phyloP scores from a whole-genome alignment of 1,284 basidiomycete species.

The Polyporus tsugae region DNA sequence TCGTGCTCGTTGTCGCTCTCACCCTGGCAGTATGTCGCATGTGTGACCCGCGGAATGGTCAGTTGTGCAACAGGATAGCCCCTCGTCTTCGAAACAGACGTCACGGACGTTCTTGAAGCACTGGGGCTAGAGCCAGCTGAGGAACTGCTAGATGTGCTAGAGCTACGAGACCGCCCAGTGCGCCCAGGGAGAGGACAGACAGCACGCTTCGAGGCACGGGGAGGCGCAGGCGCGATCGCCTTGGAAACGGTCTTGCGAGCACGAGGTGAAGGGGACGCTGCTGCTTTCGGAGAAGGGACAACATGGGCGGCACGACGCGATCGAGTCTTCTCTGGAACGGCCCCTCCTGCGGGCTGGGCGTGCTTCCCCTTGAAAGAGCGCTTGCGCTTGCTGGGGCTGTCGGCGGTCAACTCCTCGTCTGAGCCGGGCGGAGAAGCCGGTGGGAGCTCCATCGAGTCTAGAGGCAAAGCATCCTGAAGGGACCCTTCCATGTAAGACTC shows the following conservation, averaged over 20 bases:
- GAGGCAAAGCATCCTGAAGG: not conserved
- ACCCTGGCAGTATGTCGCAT: constrained; percentile 7
- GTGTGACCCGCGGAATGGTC: constrained; percentile 5
- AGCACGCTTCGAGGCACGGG: constrained; percentile 4
- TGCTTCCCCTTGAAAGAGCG: constrained; percentile 4
- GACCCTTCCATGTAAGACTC: constrained; percentile 6
- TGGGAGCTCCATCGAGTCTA: not conserved
- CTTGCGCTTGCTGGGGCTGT: constrained; percentile 17
- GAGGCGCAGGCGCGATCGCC: not conserved
- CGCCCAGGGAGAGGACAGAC: constrained; percentile 17
- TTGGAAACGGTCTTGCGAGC: not conserved
- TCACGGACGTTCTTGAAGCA: not conserved
- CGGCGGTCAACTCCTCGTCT: not conserved
- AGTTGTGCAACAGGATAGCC: constrained; percentile 10
- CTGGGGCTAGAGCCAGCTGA: not conserved
- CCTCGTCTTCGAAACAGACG: not conserved
- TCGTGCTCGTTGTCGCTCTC: constrained; percentile 13
- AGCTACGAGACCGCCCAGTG: constrained; percentile 1
- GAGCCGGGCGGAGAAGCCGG: not conserved
- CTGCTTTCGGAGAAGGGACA: not conserved
- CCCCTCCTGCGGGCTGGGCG: not conserved
- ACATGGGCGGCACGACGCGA: not conserved
- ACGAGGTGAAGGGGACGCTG: not conserved
- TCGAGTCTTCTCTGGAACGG: constrained; percentile 4
- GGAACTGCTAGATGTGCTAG: constrained; percentile 1